Evolutionary conservation across 2,329 filamentous ascomycete genomes (phyloP), one percentile per base, ranked within the genome.

Genomic region (Phialocephala subalpina): DNA sequence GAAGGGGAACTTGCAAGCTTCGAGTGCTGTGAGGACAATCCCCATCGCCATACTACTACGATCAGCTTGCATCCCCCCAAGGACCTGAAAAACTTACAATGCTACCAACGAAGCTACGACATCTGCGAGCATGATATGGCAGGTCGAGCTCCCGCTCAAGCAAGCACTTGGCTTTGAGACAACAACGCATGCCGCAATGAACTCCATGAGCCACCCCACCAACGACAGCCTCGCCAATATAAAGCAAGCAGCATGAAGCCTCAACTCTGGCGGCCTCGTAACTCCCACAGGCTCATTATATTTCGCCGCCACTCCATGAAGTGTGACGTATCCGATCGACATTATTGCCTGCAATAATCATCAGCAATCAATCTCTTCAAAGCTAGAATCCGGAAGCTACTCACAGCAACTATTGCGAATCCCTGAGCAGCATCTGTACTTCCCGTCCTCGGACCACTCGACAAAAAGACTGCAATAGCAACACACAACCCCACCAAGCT

Each of bases 1-100:
- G 56, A 74, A 75, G 0, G 72, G 73, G 27, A 70, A 70, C 55
- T 71, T 67, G 62, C 72, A 73, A 1, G 72, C 65, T 65, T 74
- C 71, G 1, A 75, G 66, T 5, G 72, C 70, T 22, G 71, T 72
- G 18, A 75, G 58, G 18, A 74, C 65, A 0, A 72, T 60, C 18
- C 72, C 72, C 35, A 60, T 71, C 56, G 68, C 60, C 18, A 72
- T 27, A 38, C 73, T 75, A 16, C 22, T 36, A 9, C 12, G 18
- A n/a, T 67, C 33, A 63, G 45, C 0, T 59, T 16, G 29, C 27
- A 35, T 9, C 6, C 12, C 3, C 25, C 2, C 9, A 52, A 4
- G 25, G 3, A 14, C 25, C 9, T n/a, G 7, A 11, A 5, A 9
- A 22, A 69, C 73, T 67, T 49, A 74, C 73, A 72, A 68, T 33